These are phyloP conservation scores for Pluteus cervinus DNA, from an alignment of 768 basidiomycete genomes.

Conservation along the genomic window DNA sequence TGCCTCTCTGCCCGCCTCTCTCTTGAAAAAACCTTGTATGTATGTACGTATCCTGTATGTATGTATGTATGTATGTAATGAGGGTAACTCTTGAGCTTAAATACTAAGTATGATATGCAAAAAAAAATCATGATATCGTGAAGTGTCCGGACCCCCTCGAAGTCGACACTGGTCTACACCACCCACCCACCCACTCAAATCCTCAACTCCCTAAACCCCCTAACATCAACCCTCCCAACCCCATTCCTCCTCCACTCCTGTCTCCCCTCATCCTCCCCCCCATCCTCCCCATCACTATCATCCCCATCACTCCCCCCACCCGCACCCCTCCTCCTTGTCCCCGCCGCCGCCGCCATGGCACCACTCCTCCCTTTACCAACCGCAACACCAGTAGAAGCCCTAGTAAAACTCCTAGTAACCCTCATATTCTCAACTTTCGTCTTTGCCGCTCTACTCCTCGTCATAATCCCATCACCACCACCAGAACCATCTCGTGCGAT, in stretches of 20 bases:
- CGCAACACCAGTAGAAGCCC: background rate
- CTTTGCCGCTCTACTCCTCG: constrained; percentile 50
- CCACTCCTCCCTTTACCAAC: constrained; percentile 13
- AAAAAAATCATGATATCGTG: too few relatives aligned
- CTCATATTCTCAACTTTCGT: constrained; percentile 65
- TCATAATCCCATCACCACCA: constrained; percentile 22
- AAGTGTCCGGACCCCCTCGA: too few relatives aligned
- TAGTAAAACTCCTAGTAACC: constrained; percentile 12
- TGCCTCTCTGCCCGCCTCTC: too few relatives aligned
- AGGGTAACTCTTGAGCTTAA: too few relatives aligned
- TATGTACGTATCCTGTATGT: too few relatives aligned
- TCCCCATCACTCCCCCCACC: constrained; percentile 14
- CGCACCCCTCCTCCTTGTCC: constrained; percentile 9
- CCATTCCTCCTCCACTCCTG: constrained; percentile 45
- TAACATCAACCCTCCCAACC: constrained; percentile 60
- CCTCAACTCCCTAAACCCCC: constrained; percentile 74
- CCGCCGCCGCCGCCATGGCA: constrained; percentile 10
- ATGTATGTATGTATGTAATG: too few relatives aligned
- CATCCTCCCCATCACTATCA: constrained; percentile 26
- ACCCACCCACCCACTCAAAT: constrained; percentile 34
- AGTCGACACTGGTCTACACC: too few relatives aligned
- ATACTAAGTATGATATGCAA: too few relatives aligned
- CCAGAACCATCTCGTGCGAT: constrained; percentile 14
- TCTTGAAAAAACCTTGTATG: too few relatives aligned
- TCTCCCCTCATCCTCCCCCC: constrained; percentile 25